phyloP scores from a whole-genome alignment of 2,329 filamentous ascomycete genomes.

The Clarireedia paspali region DNA sequence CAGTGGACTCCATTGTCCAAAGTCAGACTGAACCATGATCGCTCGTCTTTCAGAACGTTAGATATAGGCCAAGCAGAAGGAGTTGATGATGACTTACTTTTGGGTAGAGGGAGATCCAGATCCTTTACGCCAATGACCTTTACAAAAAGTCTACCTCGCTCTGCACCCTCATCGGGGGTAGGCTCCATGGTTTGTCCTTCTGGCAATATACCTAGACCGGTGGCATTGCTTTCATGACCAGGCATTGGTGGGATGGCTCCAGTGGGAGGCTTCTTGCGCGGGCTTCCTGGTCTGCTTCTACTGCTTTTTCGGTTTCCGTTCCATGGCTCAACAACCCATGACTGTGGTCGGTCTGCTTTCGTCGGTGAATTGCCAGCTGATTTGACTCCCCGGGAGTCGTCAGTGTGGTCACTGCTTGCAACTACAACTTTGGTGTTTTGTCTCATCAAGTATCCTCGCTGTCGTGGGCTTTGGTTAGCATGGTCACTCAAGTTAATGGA shows the following conservation, averaged over 20 bases:
- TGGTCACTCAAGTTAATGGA: conserved; percentile 19
- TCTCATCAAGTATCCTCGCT: conserved; percentile 98
- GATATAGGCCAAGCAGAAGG: conserved; percentile 1
- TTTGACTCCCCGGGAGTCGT: conserved; percentile 45
- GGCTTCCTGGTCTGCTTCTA: conserved; percentile 43
- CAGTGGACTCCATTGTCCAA: conserved; percentile 98
- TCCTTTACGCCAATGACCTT: conserved; percentile 99
- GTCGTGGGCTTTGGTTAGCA: conserved; percentile 58
- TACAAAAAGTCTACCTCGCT: conserved; percentile 87
- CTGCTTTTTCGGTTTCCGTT: conserved; percentile 70
- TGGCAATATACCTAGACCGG: conserved; percentile 52
- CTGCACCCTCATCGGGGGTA: conserved; percentile 63
- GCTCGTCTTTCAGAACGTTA: conserved; percentile 56
- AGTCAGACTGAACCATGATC: conserved; percentile 89
- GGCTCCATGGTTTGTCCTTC: conserved; percentile 47
- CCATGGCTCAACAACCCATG: conserved; percentile 97
- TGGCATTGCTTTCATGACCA: conserved; percentile 71
- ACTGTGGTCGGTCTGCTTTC: conserved; percentile 73
- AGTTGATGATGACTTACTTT: conserved; percentile 56
- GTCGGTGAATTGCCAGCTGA: conserved; percentile 62
- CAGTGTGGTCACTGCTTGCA: conserved; percentile 62
- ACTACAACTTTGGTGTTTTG: conserved; percentile 97
- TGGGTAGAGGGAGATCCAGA: conserved; percentile 81
- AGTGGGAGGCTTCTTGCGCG: conserved; percentile 30
- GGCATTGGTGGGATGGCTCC: conserved; percentile 76